Percentiles rank a stretch among this genome's conserved stretches.
These are phyloP conservation scores for Talaromyces marneffei DNA, from an alignment of 2,329 filamentous ascomycete genomes.

Conservation along the genomic window DNA sequence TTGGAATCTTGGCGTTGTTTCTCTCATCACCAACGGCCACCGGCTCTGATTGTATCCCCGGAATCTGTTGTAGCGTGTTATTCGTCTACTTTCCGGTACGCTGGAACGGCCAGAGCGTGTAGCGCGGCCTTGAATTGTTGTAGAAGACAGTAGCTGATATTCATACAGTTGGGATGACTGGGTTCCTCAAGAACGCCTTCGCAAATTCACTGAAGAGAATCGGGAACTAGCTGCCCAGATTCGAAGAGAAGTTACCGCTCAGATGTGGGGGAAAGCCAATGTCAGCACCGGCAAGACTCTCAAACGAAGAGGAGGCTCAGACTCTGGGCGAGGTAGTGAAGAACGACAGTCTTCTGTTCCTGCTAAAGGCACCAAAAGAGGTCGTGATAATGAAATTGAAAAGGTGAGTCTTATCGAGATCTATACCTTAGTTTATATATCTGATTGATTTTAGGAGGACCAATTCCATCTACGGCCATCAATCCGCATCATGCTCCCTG, in stretches of 20 bases:
- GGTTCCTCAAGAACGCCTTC: constrained; percentile 87
- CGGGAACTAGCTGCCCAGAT: constrained; percentile 67
- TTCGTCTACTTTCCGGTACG: not conserved
- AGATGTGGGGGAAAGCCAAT: constrained; percentile 24
- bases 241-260: constrained; percentile 38
- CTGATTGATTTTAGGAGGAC: constrained; percentile 63
- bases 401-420: constrained; percentile 29
- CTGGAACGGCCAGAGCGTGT: not conserved
- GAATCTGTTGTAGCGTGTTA: not conserved
- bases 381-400: constrained; percentile 44
- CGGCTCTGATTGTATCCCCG: not conserved
- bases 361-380: constrained; percentile 40
- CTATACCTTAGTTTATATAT: not conserved
- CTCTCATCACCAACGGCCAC: not conserved
- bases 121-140: no score
- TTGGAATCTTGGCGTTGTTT: not conserved
- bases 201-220: constrained; percentile 93
- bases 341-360: constrained; percentile 41
- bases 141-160: constrained; percentile 11
- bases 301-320: constrained; percentile 39
- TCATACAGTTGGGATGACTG: constrained; percentile 83
- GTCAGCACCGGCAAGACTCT: constrained; percentile 12
- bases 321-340: constrained; percentile 41
- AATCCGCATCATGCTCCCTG: constrained; percentile 79
- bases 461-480: constrained; percentile 76